phyloP scores from a whole-genome alignment of 352 stramenopile genomes.

The Phytophthora pinifolia region DNA sequence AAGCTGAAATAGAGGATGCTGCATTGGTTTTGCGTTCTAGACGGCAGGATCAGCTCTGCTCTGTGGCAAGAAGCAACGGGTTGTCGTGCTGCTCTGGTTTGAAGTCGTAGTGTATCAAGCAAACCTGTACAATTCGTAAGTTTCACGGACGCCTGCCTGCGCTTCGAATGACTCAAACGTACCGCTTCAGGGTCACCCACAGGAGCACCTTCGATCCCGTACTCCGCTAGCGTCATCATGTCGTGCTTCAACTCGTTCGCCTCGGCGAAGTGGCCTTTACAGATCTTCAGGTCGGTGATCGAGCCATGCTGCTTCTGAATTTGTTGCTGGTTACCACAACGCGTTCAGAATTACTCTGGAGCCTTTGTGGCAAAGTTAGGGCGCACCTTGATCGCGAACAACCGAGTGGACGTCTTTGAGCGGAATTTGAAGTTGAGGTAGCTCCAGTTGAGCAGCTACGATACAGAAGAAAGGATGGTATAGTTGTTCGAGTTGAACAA shows the following conservation, averaged over 20 bases:
- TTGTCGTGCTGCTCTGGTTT: conserved; percentile 67
- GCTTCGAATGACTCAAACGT: not conserved
- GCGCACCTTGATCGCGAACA: conserved; percentile 54
- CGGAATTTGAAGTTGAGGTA: conserved; percentile 64
- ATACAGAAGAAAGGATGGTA: not conserved
- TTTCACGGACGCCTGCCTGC: not conserved
- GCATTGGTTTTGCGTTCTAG: conserved; percentile 5
- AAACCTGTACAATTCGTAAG: conserved; percentile 29
- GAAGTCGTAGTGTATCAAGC: conserved; percentile 64
- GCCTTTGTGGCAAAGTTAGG: not conserved
- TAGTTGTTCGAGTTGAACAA: not conserved
- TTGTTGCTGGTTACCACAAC: conserved; percentile 33
- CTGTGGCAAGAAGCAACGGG: conserved; percentile 45
- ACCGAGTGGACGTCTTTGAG: conserved; percentile 47
- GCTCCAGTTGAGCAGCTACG: conserved; percentile 60
- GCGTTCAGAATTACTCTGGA: not conserved
- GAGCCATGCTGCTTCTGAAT: conserved; percentile 54
- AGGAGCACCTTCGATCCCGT: conserved; percentile 47
- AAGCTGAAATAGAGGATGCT: conserved; percentile 27
- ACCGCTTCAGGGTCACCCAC: conserved; percentile 44
- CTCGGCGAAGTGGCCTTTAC: conserved; percentile 57
- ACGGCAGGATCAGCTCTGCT: conserved; percentile 32
- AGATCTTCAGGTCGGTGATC: conserved; percentile 58
- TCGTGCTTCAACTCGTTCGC: conserved; percentile 51
- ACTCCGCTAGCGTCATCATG: conserved; percentile 51